phyloP scores from a whole-genome alignment of 768 basidiomycete genomes.

The Suillus tomentosus region DNA sequence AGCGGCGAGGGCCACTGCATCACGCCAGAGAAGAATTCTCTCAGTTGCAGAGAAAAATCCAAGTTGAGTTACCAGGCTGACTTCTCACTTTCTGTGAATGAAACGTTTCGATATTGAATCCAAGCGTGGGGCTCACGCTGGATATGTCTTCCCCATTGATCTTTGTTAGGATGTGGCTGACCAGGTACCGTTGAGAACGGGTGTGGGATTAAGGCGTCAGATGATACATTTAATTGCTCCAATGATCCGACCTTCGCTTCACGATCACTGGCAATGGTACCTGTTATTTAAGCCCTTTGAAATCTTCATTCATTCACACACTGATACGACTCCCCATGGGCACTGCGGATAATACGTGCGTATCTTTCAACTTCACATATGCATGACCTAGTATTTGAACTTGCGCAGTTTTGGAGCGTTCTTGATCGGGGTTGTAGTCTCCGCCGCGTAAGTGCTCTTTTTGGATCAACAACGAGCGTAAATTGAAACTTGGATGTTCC shows the following conservation, averaged over 20 bases:
- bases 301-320: neutral
- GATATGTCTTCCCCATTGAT: conserved; percentile 90
- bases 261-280: neutral
- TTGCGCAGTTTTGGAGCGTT: conserved; percentile 45
- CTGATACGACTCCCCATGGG: conserved; percentile 1
- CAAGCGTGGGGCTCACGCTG: conserved; percentile 86
- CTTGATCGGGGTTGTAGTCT: conserved; percentile 47
- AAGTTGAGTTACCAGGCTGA: conserved; percentile 42
- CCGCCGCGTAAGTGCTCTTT: conserved; percentile 40
- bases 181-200: too few species aligned
- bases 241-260: neutral
- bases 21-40: conserved; percentile 25
- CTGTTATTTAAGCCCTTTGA: neutral
- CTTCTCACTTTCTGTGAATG: conserved; percentile 87
- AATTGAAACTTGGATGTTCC: conserved; percentile 1
- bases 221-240: too few species aligned
- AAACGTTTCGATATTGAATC: conserved; percentile 99
- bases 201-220: too few species aligned
- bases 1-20: neutral
- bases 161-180: conserved; percentile 74
- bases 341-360: conserved; percentile 33
- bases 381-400: neutral
- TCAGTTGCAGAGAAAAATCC: conserved; percentile 21
- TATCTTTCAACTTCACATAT: neutral
- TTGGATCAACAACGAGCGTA: neutral